phyloP scores from a whole-genome alignment of 139 green algal genomes.

The Tetradesmus obliquus region DNA sequence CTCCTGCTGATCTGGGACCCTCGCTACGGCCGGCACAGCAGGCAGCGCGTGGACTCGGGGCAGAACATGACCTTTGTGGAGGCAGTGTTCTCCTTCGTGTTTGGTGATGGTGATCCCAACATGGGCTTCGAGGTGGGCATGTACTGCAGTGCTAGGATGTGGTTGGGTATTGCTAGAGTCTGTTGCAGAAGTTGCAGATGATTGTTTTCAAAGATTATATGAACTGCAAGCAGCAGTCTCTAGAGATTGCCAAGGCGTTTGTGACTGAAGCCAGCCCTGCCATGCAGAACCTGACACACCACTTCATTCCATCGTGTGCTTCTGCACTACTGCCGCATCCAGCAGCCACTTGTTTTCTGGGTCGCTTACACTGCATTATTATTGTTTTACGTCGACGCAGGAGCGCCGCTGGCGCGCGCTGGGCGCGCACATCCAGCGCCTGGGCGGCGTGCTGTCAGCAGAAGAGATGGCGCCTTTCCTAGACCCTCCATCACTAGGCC shows the following conservation, averaged over 20 bases:
- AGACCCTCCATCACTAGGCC: slow-evolving; percentile 62
- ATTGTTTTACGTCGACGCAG: too few species aligned
- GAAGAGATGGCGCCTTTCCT: slow-evolving; percentile 97
- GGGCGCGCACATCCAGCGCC: slow-evolving; percentile 57
- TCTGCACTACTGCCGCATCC: too few species aligned
- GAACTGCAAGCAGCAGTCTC: too few species aligned
- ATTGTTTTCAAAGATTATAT: too few species aligned
- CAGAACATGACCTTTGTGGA: slow-evolving; percentile 86
- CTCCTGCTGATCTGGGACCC: slow-evolving; percentile 32
- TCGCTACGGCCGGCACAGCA: slow-evolving; percentile 22
- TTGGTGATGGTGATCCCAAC: slow-evolving; percentile 98
- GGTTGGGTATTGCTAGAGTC: background rate
- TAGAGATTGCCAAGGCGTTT: too few species aligned
- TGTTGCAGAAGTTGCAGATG: background rate
- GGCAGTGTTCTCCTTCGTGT: slow-evolving; percentile 96
- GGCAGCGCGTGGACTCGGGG: slow-evolving; percentile 27
- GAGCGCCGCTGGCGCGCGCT: slow-evolving; percentile 83
- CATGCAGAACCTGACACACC: too few species aligned
- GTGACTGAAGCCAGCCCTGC: too few species aligned
- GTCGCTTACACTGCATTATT: too few species aligned
- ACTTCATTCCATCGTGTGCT: too few species aligned
- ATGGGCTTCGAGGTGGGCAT: slow-evolving; percentile 59
- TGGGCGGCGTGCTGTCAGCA: slow-evolving; percentile 89
- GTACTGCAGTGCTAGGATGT: background rate
- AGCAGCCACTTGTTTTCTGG: too few species aligned